These are phyloP conservation scores for Penicillium mononematosum DNA, from an alignment of 495 filamentous ascomycete species.

Conservation along the genomic window DNA sequence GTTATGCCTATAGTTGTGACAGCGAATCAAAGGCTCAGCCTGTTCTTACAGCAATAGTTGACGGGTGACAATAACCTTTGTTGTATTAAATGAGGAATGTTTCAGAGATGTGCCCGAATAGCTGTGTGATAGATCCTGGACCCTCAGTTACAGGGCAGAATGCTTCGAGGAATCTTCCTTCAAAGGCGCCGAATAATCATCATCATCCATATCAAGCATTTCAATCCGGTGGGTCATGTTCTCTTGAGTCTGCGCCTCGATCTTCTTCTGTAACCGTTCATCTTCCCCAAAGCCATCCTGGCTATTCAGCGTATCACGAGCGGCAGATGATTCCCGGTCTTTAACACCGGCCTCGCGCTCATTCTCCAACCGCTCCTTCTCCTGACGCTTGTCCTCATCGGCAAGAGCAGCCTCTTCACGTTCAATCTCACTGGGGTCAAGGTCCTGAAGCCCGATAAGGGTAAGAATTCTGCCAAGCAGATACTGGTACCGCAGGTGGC, in stretches of 20 bases:
- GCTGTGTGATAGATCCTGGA: not conserved
- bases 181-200: constrained; percentile 23
- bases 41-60: not conserved
- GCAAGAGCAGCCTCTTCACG: constrained; percentile 59
- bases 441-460: constrained; percentile 65
- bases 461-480: constrained; percentile 66
- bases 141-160: constrained; percentile 18
- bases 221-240: constrained; percentile 33
- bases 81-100: not conserved
- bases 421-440: constrained; percentile 55
- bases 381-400: constrained; percentile 54
- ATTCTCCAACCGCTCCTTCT: constrained; percentile 48
- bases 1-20: not conserved
- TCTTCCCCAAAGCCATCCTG: constrained; percentile 39
- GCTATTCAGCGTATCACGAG: constrained; percentile 30
- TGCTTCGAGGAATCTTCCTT: constrained; percentile 25
- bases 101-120: not conserved
- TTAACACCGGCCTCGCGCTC: constrained; percentile 45
- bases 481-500: constrained; percentile 70
- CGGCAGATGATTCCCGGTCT: constrained; percentile 36
- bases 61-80: not conserved
- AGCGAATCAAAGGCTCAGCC: not conserved
- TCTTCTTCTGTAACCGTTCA: constrained; percentile 41
- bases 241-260: constrained; percentile 54
- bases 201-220: constrained; percentile 25